These are phyloP conservation scores for Elsinoe necatrix DNA, from an alignment of 2,329 filamentous ascomycete genomes.

Conservation along the genomic window DNA sequence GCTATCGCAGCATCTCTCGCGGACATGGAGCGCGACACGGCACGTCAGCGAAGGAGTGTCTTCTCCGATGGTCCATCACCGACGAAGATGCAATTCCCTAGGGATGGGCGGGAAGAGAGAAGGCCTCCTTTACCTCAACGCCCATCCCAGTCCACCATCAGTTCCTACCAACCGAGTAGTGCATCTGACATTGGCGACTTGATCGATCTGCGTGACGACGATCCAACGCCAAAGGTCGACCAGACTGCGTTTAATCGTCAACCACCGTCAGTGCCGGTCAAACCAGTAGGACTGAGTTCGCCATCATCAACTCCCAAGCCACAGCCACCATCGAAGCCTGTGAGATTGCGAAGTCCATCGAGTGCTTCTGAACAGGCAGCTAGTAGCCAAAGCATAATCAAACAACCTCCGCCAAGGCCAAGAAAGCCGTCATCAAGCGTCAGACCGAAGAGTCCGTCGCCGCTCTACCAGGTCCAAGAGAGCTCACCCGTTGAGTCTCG, in stretches of 20 bases:
- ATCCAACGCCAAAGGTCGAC: conserved; percentile 22
- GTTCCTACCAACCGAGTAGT: not conserved
- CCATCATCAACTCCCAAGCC: conserved; percentile 21
- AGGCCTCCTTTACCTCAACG: conserved; percentile 33
- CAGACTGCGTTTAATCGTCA: not conserved
- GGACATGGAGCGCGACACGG: conserved; percentile 34
- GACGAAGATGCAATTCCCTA: conserved; percentile 17
- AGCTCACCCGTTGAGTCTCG: conserved; percentile 17
- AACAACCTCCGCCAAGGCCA: conserved; percentile 29
- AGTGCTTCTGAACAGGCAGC: conserved; percentile 21
- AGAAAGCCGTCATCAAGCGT: conserved; percentile 30
- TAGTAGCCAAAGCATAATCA: conserved; percentile 18
- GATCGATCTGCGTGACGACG: conserved; percentile 42
- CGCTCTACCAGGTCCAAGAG: conserved; percentile 30
- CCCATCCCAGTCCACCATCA: conserved; percentile 20
- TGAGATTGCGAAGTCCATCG: conserved; percentile 34
- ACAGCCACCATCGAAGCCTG: conserved; percentile 30
- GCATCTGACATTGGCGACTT: conserved; percentile 30
- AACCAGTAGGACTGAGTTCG: conserved; percentile 10
- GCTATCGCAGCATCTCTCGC: conserved; percentile 42
- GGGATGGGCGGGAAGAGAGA: conserved; percentile 19
- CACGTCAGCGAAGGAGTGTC: not conserved
- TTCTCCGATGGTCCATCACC: conserved; percentile 9
- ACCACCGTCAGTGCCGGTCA: conserved; percentile 1
- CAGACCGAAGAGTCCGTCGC: conserved; percentile 24